A percentile compares a stretch with the other conserved stretches of the same genome.
These are phyloP conservation scores for Paramecium biaurelia DNA, from an alignment of 73 alveolate genomes.

Conservation along the genomic window DNA sequence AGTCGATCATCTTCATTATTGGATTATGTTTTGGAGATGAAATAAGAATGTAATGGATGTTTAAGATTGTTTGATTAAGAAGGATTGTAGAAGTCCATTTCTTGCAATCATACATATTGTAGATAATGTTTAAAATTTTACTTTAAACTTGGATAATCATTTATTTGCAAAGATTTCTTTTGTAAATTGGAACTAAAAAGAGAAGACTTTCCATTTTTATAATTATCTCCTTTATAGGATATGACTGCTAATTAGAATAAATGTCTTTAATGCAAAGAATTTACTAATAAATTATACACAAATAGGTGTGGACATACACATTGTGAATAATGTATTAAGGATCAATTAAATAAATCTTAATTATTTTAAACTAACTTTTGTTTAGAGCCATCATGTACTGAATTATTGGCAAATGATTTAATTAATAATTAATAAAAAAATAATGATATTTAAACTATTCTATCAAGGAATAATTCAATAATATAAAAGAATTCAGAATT, in stretches of 20 bases:
- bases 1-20: not conserved
- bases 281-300: not conserved
- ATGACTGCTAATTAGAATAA: not conserved
- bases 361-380: not conserved
- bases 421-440: not conserved
- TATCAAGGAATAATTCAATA: not conserved
- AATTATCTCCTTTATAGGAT: not conserved
- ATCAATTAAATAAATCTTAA: not conserved
- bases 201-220: conserved; percentile 42
- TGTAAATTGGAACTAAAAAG: not conserved
- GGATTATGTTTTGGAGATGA: conserved; percentile 2
- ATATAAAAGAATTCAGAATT: not conserved
- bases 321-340: not conserved
- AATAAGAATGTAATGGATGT: conserved; percentile 34
- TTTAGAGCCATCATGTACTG: conserved; percentile 4
- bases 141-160: not conserved
- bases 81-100: not conserved
- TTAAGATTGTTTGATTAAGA: not conserved
- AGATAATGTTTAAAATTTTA: conserved; percentile 12
- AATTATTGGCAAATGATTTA: not conserved
- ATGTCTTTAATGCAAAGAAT: not conserved
- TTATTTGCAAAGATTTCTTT: conserved; percentile 13
- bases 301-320: conserved; percentile 26
- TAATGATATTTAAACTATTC: not conserved
- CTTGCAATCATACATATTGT: conserved; percentile 7